phyloP scores from a whole-genome alignment of 148 eudicot species.

The Rheum nobile region DNA sequence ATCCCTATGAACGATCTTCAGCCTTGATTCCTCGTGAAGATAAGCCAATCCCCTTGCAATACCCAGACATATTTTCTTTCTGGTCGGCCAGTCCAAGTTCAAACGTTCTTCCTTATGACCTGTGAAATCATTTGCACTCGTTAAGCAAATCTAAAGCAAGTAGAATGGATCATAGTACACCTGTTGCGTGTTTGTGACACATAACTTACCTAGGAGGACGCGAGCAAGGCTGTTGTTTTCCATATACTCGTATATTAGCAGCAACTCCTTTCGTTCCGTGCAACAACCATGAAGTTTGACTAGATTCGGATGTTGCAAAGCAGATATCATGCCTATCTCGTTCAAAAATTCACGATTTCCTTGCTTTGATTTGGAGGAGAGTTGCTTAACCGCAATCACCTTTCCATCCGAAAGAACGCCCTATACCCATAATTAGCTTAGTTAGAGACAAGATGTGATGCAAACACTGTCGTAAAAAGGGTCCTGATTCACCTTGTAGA shows the following conservation, averaged over 20 bases:
- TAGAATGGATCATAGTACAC: neutral
- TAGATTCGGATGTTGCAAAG: constrained; percentile 80
- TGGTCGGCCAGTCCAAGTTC: constrained; percentile 35
- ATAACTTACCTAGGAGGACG: constrained; percentile 53
- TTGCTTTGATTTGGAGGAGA: constrained; percentile 70
- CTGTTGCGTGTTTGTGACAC: neutral
- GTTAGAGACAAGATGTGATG: neutral
- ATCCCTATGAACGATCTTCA: constrained; percentile 72
- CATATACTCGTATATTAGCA: constrained; percentile 67
- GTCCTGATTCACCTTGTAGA: constrained; percentile 46
- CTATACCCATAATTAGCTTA: constrained; percentile 17
- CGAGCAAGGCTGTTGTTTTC: constrained; percentile 77
- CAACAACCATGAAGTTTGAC: constrained; percentile 78
- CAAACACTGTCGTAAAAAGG: too few species aligned
- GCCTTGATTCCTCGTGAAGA: constrained; percentile 55
- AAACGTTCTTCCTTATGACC: constrained; percentile 26
- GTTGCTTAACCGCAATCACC: constrained; percentile 76
- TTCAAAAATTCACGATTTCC: constrained; percentile 64
- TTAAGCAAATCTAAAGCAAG: neutral
- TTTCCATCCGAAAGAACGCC: constrained; percentile 64
- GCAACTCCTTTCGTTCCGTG: constrained; percentile 58
- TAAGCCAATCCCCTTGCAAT: constrained; percentile 52
- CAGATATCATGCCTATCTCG: constrained; percentile 84
- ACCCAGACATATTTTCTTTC: constrained; percentile 35
- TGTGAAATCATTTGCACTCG: constrained; percentile 6